Conservation (phyloP, 129 eudicot genomes). For the Artemisia argyi region DNA sequence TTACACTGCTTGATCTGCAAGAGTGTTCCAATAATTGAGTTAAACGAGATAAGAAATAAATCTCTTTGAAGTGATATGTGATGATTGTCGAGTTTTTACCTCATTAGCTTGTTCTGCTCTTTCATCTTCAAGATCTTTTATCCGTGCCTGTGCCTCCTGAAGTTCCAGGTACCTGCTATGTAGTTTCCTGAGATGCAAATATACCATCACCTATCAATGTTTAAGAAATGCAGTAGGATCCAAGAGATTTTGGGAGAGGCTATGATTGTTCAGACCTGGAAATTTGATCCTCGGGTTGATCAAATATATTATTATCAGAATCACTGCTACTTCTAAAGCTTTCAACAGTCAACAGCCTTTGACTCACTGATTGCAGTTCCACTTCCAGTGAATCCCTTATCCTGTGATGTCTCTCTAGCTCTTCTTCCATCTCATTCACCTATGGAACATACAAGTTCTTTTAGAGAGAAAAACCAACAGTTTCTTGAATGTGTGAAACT, state of each 20-base stretch:
- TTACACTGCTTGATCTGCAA: slow-evolving; percentile 65
- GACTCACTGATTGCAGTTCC: slow-evolving; percentile 59
- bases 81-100: slow-evolving; percentile 33
- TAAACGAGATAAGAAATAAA: slow-evolving; percentile 4
- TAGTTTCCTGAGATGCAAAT: slow-evolving; percentile 38
- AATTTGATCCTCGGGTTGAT: slow-evolving; percentile 45
- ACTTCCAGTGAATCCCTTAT: slow-evolving; percentile 64
- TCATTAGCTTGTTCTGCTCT: slow-evolving; percentile 55
- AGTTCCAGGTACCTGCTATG: slow-evolving; percentile 52
- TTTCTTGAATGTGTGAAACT: slow-evolving; percentile 1
- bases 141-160: slow-evolving; percentile 44
- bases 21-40: slow-evolving; percentile 4
- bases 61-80: background rate
- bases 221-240: background rate
- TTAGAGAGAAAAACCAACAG: background rate
- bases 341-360: slow-evolving; percentile 62
- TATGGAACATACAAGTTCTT: slow-evolving; percentile 13
- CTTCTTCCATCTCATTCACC: slow-evolving; percentile 87
- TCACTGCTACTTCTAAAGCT: slow-evolving; percentile 47
- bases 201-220: slow-evolving; percentile 7
- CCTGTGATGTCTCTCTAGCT: slow-evolving; percentile 56
- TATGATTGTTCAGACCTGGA: slow-evolving; percentile 47
- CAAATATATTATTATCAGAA: slow-evolving; percentile 27
- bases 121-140: slow-evolving; percentile 68
- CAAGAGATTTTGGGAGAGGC: slow-evolving; percentile 13